Percentiles rank a stretch among this genome's conserved stretches.
Evolutionary conservation across 2,329 filamentous ascomycete genomes (phyloP).

Genomic region (Pseudofabraea citricarpa): DNA sequence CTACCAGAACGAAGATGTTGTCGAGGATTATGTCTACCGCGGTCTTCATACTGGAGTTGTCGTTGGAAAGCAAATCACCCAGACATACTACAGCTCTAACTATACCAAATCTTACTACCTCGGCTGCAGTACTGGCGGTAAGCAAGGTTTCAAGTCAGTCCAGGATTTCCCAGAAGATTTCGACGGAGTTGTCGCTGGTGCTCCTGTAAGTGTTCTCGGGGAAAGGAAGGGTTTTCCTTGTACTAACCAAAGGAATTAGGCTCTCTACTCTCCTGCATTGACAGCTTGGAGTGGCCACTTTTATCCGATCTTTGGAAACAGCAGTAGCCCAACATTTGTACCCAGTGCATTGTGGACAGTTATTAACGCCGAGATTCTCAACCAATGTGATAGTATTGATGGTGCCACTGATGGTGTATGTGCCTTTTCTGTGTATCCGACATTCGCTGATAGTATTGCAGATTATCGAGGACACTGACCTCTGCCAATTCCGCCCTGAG

Average conservation of each 20-base stretch:
- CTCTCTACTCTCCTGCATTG: constrained; percentile 18
- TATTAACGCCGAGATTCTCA: constrained; percentile 24
- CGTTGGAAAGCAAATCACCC: constrained; percentile 21
- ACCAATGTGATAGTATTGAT: constrained; percentile 34
- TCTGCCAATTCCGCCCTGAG: constrained; percentile 28
- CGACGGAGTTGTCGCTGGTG: constrained; percentile 36
- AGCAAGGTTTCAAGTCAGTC: constrained; percentile 36
- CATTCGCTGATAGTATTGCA: too few species aligned
- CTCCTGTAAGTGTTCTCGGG: constrained; percentile 16
- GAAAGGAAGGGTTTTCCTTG: neutral
- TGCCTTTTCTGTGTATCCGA: too few species aligned
- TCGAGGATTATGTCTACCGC: constrained; percentile 22
- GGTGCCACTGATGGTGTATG: constrained; percentile 32
- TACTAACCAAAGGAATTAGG: constrained; percentile 8
- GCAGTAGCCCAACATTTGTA: constrained; percentile 6
- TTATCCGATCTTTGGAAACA: constrained; percentile 11
- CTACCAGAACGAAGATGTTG: constrained; percentile 16
- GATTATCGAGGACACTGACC: constrained; percentile 33
- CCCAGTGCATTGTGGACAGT: constrained; percentile 14
- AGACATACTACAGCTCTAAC: constrained; percentile 27
- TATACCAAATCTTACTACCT: constrained; percentile 33
- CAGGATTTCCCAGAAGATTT: constrained; percentile 36
- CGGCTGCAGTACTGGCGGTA: constrained; percentile 37
- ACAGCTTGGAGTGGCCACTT: constrained; percentile 13
- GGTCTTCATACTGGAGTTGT: constrained; percentile 16